Percentiles rank a stretch among this genome's conserved stretches.
Evolutionary conservation across 345 rosid species (phyloP).

Genomic region (Crucihimalaya himalaica): DNA sequence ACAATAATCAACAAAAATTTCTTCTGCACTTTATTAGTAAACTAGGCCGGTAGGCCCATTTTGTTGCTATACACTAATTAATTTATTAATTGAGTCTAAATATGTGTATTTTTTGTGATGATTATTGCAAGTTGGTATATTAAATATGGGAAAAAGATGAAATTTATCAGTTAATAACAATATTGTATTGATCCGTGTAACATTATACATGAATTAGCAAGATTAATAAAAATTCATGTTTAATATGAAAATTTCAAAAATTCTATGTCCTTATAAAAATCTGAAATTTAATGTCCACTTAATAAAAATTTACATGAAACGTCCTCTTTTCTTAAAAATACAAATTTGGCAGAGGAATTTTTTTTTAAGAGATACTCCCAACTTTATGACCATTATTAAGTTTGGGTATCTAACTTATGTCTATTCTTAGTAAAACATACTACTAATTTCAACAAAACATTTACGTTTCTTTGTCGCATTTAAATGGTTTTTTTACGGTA

Average conservation of each 20-base stretch:
- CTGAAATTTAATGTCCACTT: not conserved
- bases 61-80: no score
- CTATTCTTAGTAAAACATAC: not conserved
- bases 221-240: not conserved
- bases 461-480: not conserved
- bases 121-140: not conserved
- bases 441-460: no score
- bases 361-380: no score
- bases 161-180: not conserved
- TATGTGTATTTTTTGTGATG: not conserved
- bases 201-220: no score
- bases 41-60: no score
- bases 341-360: no score
- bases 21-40: not conserved
- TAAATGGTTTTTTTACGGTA: not conserved
- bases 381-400: not conserved
- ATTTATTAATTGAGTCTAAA: no score
- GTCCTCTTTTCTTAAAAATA: not conserved
- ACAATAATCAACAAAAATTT: no score
- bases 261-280: not conserved
- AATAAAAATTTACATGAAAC: not conserved
- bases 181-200: not conserved
- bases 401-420: slow-evolving; percentile 12
- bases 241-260: not conserved
- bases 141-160: no score